phyloP scores from a whole-genome alignment of 2,329 filamentous ascomycete genomes.

The Colletotrichum melonis region DNA sequence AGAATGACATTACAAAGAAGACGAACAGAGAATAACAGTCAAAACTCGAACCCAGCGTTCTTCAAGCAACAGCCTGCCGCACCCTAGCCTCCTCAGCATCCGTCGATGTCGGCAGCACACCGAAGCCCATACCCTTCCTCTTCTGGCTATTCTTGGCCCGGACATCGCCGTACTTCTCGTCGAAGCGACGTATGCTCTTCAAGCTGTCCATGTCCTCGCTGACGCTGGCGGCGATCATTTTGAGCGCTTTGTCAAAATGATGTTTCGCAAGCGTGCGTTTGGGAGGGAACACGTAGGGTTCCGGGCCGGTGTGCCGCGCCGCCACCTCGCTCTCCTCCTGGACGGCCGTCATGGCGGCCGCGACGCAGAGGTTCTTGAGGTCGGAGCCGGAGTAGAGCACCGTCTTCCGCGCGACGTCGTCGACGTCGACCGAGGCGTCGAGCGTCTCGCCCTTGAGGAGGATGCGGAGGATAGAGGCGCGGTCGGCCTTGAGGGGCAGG shows the following conservation, averaged over 20 bases:
- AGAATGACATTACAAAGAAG: neutral
- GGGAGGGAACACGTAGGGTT: conserved; percentile 71
- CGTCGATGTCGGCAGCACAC: conserved; percentile 51
- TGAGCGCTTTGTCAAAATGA: conserved; percentile 88
- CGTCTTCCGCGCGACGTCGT: conserved; percentile 73
- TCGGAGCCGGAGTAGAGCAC: conserved; percentile 86
- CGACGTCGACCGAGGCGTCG: conserved; percentile 69
- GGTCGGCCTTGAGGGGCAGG: conserved; percentile 74
- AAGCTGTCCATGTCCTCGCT: conserved; percentile 93
- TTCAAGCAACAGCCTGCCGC: conserved; percentile 39
- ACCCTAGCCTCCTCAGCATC: conserved; percentile 60
- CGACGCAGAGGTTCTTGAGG: conserved; percentile 84
- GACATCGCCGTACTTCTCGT: conserved; percentile 92
- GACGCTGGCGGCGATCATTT: conserved; percentile 92
- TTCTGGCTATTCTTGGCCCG: conserved; percentile 63
- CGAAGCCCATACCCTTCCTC: conserved; percentile 69
- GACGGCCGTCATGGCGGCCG: conserved; percentile 82
- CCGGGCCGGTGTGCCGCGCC: conserved; percentile 50
- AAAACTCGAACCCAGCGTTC: neutral
- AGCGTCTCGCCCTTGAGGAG: conserved; percentile 77
- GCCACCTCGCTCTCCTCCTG: conserved; percentile 73
- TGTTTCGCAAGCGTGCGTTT: conserved; percentile 71
- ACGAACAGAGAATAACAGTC: neutral
- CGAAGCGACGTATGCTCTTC: conserved; percentile 90
- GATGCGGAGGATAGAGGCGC: conserved; percentile 76